Evolutionary conservation across 192 early-diverging fungal genomes (phyloP), one percentile per base, ranked within the genome.

Genomic region (Coemansia sp.): DNA sequence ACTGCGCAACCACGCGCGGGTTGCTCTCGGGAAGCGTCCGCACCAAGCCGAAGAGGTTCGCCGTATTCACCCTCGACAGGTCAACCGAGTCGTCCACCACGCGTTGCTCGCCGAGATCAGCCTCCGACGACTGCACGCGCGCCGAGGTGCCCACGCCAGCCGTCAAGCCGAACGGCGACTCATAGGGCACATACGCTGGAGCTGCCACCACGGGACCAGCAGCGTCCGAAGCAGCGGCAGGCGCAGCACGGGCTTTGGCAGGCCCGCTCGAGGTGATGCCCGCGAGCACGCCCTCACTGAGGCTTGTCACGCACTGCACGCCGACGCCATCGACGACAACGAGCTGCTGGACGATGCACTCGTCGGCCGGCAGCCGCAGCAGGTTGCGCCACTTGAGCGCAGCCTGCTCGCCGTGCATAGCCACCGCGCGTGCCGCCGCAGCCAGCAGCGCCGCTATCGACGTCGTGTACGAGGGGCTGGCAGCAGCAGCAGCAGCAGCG

Each of bases 311-410:
- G 16, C 39, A 27, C 19, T 67, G 60, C 19, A 69, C 17, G 31
- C 77, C 77, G 17, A 79, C 51, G 13, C 65, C 68, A 39, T 74
- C 77, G 27, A 69, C 63, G 27, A 70, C 62, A 17, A 63, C 13
- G 27, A 79, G 46, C 2, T 68, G 72, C 46, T 70, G 71, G 27
- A 79, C 51, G 37, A 67, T 53, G 42, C 60, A 63, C 42, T 53
- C 63, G 46, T 79, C 77, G 6, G 70, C 51, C 10, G 51, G 29
- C 51, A 54, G 7, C 5, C 34, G 31, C 24, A 54, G 51, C 10
- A 54, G 14, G 51, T 54, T 54, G 10, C 51, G 27, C 51, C 51
- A 54, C 29, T 54, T 54, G 2, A 54, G 27, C 11, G 27, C 11
- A 7, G 21, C 11, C 51, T 54, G n/a, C 3, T 11, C 51, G 14